Base-by-base conservation (phyloP, 164 flowering plant genomes). In the Buxus sempervirens region DNA sequence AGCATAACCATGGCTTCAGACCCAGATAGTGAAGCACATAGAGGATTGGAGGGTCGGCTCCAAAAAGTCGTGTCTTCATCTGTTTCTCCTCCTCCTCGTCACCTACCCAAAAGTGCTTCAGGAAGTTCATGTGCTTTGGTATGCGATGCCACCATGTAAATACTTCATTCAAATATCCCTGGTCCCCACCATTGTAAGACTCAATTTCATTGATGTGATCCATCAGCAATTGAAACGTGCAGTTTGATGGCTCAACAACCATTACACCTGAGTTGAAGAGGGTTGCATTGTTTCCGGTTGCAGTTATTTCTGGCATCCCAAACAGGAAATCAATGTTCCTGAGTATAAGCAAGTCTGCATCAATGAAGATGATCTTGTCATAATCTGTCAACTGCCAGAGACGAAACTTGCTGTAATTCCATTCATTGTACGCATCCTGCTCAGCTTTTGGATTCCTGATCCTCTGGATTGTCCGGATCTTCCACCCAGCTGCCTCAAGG, bases 131-230 rank as follows among this genome's bases (percentile, higher is more conserved):
- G 77, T 81, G 91, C 63, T 80, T 93, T 13, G 98, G 98, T 22
- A 93, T 85, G 24, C 98, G 85, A 69, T 93, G 98, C 98, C 98
- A 93, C 96, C 98, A 90, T 53, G 96, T 88, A 76, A 90, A 90
- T 24, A 93, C 80, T 56, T 93, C 98, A 72, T 93, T 93, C 63
- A 93, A 73, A 65, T 89, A 93, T 3, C 98, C 98, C 65, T 93
- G 98, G 69, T 93, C 98, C 1, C 98, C 98, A 24, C 98, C 98
- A 73, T 93, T 93, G 67, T 93, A 93, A 20, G 98, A 93, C 62
- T 80, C 93, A 24, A 93, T 89, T 73, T 89, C 95, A 56, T 93
- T 79, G 63, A 90, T 86, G 67, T 89, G 91, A 64, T 86, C 92
- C 96, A 90, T 93, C 42, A 93, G 75, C 60, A 93, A 68, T 66